These are phyloP conservation scores for Backusella australiensis DNA, from an alignment of 192 early-diverging fungal genomes.

Conservation along the genomic window DNA sequence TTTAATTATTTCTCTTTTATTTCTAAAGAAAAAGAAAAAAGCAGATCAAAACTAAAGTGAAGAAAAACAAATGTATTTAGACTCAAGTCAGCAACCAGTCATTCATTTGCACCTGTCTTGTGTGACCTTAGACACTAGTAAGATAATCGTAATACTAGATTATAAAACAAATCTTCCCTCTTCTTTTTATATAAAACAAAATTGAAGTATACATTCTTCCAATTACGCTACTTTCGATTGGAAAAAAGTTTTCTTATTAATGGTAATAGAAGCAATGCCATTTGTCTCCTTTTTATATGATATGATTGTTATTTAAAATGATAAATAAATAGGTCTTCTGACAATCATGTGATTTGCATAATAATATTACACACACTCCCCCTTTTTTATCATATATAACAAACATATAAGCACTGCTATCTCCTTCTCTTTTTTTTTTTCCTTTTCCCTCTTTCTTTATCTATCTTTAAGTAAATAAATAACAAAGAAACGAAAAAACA, in stretches of 20 bases:
- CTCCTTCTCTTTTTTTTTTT: background rate
- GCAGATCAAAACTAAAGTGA: background rate
- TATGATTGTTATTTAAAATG: background rate
- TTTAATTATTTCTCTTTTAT: background rate
- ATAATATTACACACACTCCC: slow-evolving; percentile 1
- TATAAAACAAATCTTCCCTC: background rate
- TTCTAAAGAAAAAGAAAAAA: background rate
- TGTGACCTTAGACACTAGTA: background rate
- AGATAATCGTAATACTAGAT: background rate
- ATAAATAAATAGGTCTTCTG: background rate
- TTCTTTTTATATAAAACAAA: background rate
- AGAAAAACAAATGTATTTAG: background rate
- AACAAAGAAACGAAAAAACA: background rate
- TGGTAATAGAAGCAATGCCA: background rate
- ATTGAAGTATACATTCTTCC: background rate
- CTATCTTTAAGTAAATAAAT: background rate
- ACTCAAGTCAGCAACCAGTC: slow-evolving; percentile 3
- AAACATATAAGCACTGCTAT: background rate
- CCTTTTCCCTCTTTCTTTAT: background rate
- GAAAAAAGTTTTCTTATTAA: background rate
- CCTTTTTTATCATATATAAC: background rate
- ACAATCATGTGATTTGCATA: slow-evolving; percentile 1
- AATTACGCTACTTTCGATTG: background rate
- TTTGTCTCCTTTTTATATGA: background rate
- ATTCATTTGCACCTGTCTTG: background rate